phyloP scores from a whole-genome alignment of 352 stramenopile genomes.

The Globisporangium okanoganense region DNA sequence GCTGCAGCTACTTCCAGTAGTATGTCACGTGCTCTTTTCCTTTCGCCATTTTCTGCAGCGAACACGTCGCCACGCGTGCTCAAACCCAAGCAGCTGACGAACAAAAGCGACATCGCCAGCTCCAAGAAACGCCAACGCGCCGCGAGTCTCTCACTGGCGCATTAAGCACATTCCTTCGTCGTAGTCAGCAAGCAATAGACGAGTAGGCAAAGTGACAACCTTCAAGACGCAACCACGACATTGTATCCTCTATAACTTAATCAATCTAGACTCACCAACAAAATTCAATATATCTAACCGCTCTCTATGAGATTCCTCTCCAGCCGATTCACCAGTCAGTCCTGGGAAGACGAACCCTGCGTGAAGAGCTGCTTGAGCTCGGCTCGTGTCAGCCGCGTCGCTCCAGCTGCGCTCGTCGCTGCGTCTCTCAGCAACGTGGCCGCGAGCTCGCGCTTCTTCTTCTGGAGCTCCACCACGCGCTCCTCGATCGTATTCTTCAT shows the following conservation, averaged over 20 bases:
- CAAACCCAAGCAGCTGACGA: background rate
- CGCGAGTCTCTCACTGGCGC: slow-evolving; percentile 9
- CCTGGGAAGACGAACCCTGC: slow-evolving; percentile 1
- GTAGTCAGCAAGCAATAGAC: background rate
- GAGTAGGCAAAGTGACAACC: background rate
- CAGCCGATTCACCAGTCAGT: slow-evolving; percentile 4
- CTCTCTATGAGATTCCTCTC: background rate
- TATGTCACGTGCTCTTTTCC: slow-evolving; percentile 3
- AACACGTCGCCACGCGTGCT: background rate
- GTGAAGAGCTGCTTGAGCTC: slow-evolving; percentile 52
- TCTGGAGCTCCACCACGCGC: slow-evolving; percentile 84
- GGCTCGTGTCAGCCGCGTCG: slow-evolving; percentile 32
- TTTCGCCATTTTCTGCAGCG: background rate
- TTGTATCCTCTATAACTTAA: slow-evolving; percentile 8
- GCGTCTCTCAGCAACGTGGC: slow-evolving; percentile 64
- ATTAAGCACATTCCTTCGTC: background rate
- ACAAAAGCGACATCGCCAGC: background rate
- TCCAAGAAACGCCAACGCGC: slow-evolving; percentile 13
- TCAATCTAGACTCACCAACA: background rate
- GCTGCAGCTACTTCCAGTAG: background rate
- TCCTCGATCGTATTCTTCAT: slow-evolving; percentile 89
- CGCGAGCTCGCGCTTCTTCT: slow-evolving; percentile 82
- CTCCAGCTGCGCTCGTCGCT: slow-evolving; percentile 16
- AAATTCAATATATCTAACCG: background rate
- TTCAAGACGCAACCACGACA: background rate